Evolutionary conservation across 805 yeast species (phyloP).

Genomic region (Candida adriatica): DNA sequence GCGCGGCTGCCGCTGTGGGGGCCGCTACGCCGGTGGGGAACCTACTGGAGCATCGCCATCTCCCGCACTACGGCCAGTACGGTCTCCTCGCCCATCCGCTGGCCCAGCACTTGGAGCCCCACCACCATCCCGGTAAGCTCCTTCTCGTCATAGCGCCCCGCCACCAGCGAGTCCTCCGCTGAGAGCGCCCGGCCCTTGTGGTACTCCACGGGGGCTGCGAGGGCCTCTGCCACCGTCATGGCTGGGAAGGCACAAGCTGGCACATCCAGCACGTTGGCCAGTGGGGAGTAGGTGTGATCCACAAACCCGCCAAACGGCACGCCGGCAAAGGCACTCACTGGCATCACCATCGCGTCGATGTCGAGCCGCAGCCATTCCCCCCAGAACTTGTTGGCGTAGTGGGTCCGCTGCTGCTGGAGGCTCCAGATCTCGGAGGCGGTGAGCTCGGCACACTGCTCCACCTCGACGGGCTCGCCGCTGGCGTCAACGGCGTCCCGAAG

Average conservation of each 20-base stretch:
- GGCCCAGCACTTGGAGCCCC: constrained; percentile 21
- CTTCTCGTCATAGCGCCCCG: constrained; percentile 31
- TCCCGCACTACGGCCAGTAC: constrained; percentile 10
- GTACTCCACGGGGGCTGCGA: constrained; percentile 17
- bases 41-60: too few relatives aligned
- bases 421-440: constrained; percentile 35
- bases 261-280: constrained; percentile 51
- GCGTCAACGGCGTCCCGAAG: constrained; percentile 25
- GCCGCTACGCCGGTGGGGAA: too few relatives aligned
- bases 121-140: neutral
- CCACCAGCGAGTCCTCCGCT: constrained; percentile 20
- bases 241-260: constrained; percentile 53
- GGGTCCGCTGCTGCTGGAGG: constrained; percentile 32
- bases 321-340: constrained; percentile 36
- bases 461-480: constrained; percentile 34
- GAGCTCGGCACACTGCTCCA: constrained; percentile 31
- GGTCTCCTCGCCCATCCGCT: constrained; percentile 18
- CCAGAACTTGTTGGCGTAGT: constrained; percentile 30
- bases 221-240: constrained; percentile 36
- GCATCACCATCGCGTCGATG: constrained; percentile 45
- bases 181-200: neutral
- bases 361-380: constrained; percentile 35
- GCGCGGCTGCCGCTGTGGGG: too few relatives aligned
- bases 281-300: constrained; percentile 47
- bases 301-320: constrained; percentile 31